These are phyloP conservation scores for Hamamelis virginiana DNA, from an alignment of 164 flowering plant genomes.

Conservation along the genomic window DNA sequence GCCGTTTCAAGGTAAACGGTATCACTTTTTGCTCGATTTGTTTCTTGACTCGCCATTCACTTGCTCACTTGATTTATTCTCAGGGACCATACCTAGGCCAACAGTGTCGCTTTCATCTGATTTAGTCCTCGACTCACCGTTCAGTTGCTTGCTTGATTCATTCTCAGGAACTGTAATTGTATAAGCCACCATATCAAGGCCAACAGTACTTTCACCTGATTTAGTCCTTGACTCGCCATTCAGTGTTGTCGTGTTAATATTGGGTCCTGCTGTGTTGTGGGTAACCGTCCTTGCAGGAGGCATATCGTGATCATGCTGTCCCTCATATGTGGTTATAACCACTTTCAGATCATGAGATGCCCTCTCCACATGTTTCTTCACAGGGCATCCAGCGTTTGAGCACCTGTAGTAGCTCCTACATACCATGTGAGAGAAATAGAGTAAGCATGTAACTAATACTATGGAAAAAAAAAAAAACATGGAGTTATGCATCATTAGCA, in stretches of 20 bases:
- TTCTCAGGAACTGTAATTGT: not conserved
- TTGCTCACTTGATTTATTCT: slow-evolving; percentile 15
- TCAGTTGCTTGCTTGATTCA: not conserved
- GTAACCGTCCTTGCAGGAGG: slow-evolving; percentile 49
- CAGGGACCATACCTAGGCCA: slow-evolving; percentile 8
- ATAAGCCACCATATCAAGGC: not conserved
- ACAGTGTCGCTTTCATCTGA: slow-evolving; percentile 6
- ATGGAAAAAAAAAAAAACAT: not conserved
- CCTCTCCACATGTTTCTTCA: slow-evolving; percentile 64
- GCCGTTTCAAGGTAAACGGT: not conserved
- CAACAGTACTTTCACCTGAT: not conserved
- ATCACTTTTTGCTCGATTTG: not conserved
- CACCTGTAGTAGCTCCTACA: slow-evolving; percentile 70
- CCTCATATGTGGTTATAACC: slow-evolving; percentile 60
- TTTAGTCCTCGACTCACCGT: slow-evolving; percentile 14
- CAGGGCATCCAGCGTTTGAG: slow-evolving; percentile 59
- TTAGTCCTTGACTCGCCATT: not conserved
- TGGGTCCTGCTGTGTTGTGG: slow-evolving; percentile 22
- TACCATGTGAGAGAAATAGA: slow-evolving; percentile 1
- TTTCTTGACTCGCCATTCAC: not conserved
- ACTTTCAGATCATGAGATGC: slow-evolving; percentile 54
- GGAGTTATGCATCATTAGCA: not conserved
- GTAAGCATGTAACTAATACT: not conserved
- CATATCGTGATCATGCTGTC: slow-evolving; percentile 46
- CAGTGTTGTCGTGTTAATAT: slow-evolving; percentile 1